A percentile compares a stretch with the other conserved stretches of the same genome.
Conservation (phyloP, 2,329 filamentous ascomycete species). For the Paecilomyces niveus region DNA sequence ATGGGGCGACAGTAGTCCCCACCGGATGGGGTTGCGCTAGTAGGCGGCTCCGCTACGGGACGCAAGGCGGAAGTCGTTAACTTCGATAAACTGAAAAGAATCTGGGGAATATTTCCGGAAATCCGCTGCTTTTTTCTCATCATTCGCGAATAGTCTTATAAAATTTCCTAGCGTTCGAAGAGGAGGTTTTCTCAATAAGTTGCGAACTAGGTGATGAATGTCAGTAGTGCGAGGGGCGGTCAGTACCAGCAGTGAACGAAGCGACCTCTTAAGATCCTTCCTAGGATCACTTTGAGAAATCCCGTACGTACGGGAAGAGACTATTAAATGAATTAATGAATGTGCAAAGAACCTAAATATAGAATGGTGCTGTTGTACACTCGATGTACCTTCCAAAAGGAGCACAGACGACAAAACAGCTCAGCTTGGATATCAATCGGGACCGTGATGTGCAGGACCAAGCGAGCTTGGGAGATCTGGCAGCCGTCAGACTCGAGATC, state of each 20-base stretch:
- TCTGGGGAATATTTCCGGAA: background rate
- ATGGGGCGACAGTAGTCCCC: background rate
- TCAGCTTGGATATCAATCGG: background rate
- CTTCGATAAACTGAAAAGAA: background rate
- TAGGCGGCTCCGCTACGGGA: background rate
- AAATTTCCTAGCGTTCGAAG: background rate
- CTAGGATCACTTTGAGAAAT: background rate
- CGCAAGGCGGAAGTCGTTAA: background rate
- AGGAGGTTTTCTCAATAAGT: background rate
- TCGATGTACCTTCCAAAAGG: background rate
- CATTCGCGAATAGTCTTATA: background rate
- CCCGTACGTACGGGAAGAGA: background rate
- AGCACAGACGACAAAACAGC: slow-evolving; percentile 8
- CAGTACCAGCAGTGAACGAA: background rate
- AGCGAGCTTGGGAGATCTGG: slow-evolving; percentile 2
- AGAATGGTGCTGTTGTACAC: background rate
- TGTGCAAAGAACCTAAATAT: background rate
- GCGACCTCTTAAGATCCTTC: background rate
- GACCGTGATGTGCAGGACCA: background rate
- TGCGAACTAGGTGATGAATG: background rate
- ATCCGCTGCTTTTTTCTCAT: background rate
- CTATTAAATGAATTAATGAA: background rate
- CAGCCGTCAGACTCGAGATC: slow-evolving; percentile 1
- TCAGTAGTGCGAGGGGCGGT: background rate
- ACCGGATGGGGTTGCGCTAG: background rate